Evolutionary conservation across 2,329 filamentous ascomycete genomes (phyloP).

Genomic region (Knufia fluminis): DNA sequence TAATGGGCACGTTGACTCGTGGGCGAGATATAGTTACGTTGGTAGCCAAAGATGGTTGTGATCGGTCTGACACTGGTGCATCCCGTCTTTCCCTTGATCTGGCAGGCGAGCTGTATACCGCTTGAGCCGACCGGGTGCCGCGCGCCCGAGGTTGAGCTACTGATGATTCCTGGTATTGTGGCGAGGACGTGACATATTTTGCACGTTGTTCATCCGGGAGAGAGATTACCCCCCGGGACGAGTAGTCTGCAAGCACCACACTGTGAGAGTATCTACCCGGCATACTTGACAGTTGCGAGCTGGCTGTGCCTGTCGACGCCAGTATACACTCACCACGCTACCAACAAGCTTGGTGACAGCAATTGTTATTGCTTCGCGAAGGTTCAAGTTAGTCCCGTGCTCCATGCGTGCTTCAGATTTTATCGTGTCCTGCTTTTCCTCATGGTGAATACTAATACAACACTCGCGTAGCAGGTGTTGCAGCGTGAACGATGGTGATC

Average conservation of each 20-base stretch:
- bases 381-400: background rate
- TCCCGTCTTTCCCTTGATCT: background rate
- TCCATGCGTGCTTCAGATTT: background rate
- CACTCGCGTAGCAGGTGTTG: no score
- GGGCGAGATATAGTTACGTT: background rate
- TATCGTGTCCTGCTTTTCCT: background rate
- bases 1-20: background rate
- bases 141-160: background rate
- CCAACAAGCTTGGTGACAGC: no score
- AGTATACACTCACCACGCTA: no score
- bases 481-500: no score
- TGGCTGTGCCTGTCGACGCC: no score
- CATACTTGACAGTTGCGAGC: constrained; percentile 13
- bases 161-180: background rate
- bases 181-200: constrained; percentile 19
- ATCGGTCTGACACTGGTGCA: background rate
- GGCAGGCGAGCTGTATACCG: background rate
- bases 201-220: constrained; percentile 12
- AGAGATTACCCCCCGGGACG: constrained; percentile 15
- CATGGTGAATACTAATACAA: no score
- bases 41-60: background rate
- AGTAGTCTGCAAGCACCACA: constrained; percentile 20
- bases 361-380: background rate
- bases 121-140: background rate
- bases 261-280: constrained; percentile 22